These are phyloP conservation scores for Brassica hybrid DNA, from an alignment of 441 rosid genomes.

Conservation along the genomic window DNA sequence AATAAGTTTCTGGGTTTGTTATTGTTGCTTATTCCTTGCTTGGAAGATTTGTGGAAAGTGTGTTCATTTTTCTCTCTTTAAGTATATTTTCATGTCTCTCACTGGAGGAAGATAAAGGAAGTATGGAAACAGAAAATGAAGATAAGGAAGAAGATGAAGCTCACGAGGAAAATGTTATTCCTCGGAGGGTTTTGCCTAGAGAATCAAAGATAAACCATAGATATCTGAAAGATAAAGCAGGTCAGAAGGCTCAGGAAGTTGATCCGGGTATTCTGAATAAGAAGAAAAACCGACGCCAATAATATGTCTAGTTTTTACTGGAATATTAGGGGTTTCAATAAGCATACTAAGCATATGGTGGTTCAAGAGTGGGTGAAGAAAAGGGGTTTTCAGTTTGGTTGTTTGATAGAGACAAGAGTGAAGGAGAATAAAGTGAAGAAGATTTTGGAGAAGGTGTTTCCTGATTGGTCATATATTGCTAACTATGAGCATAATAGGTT, in stretches of 20 bases:
- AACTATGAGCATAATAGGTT: not conserved
- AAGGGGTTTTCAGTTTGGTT: not conserved
- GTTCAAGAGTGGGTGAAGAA: not conserved
- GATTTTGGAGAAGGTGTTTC: not conserved
- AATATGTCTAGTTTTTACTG: not conserved
- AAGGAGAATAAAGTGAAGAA: not conserved
- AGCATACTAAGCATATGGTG: not conserved
- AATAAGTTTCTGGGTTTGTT: slow-evolving; percentile 28
- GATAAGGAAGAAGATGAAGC: no score
- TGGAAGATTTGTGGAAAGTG: slow-evolving; percentile 36
- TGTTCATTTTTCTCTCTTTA: not conserved
- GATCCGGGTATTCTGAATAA: not conserved
- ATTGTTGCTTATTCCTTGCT: slow-evolving; percentile 40
- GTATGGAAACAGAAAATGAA: no score
- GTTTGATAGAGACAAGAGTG: not conserved
- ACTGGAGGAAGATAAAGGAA: slow-evolving; percentile 1
- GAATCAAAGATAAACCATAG: not conserved
- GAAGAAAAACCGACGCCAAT: not conserved
- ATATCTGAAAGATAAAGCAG: not conserved
- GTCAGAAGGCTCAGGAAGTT: not conserved
- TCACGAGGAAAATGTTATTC: no score
- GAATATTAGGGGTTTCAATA: not conserved
- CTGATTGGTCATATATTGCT: not conserved
- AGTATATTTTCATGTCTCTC: slow-evolving; percentile 1
- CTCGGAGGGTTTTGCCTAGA: not conserved